These are phyloP conservation scores for Stylosanthes scabra DNA, from an alignment of 331 rosid genomes.

Conservation along the genomic window DNA sequence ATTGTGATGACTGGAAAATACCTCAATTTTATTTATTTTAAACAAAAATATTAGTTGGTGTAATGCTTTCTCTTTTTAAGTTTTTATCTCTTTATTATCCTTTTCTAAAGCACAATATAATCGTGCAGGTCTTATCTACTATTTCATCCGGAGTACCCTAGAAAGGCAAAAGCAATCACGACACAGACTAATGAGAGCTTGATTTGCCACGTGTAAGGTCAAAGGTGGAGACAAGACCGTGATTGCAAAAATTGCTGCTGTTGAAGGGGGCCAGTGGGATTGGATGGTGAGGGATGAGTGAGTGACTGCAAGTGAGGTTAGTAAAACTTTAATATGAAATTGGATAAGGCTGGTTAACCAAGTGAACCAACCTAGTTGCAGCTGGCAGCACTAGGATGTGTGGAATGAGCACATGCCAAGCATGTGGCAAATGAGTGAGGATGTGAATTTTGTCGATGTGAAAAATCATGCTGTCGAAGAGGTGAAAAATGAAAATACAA, in stretches of 20 bases:
- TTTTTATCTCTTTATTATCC: neutral
- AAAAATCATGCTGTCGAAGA: too few species aligned
- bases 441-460: neutral
- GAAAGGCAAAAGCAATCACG: neutral
- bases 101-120: constrained; percentile 28
- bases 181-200: constrained; percentile 40
- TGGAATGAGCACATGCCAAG: constrained; percentile 54
- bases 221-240: constrained; percentile 13
- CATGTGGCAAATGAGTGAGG: constrained; percentile 39
- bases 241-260: constrained; percentile 1
- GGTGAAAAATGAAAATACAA: too few species aligned
- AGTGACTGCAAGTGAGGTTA: constrained; percentile 15
- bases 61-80: neutral
- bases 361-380: constrained; percentile 48
- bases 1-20: constrained; percentile 22
- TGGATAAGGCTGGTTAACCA: constrained; percentile 65
- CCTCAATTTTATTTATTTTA: neutral
- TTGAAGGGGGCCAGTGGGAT: constrained; percentile 4
- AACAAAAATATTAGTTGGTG: neutral
- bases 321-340: constrained; percentile 30
- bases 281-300: constrained; percentile 21
- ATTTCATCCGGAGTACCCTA: constrained; percentile 7
- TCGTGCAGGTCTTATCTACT: constrained; percentile 48
- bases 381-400: constrained; percentile 52
- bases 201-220: constrained; percentile 11